Conservation (phyloP, 768 basidiomycete species). For the Mycena rosella region DNA sequence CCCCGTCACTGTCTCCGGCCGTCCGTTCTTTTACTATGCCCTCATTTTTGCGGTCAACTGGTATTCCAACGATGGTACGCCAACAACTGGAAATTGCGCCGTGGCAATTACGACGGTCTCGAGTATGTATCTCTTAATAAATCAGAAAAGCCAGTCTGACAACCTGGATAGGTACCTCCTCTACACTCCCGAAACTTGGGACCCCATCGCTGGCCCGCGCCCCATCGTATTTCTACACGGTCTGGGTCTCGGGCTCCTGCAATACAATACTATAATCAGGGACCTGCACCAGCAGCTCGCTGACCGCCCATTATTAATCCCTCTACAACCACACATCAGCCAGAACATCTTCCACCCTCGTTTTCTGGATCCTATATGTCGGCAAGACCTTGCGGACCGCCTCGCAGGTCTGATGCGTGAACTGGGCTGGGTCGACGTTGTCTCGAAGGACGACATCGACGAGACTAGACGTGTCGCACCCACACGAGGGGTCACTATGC, state of each 20-base stretch:
- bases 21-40: constrained; percentile 78
- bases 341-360: constrained; percentile 85
- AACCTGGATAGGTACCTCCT: constrained; percentile 71
- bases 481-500: constrained; percentile 72
- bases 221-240: constrained; percentile 92
- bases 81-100: constrained; percentile 55
- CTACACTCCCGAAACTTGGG: constrained; percentile 77
- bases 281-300: constrained; percentile 68
- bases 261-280: constrained; percentile 73
- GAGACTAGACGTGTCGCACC: constrained; percentile 31
- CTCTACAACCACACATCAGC: constrained; percentile 87
- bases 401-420: constrained; percentile 69
- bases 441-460: constrained; percentile 39
- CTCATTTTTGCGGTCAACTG: constrained; percentile 63
- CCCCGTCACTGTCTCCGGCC: constrained; percentile 66
- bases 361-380: constrained; percentile 79
- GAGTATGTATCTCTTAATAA: constrained; percentile 62
- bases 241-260: constrained; percentile 84
- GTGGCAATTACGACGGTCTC: constrained; percentile 70
- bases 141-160: constrained; percentile 11
- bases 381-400: constrained; percentile 67
- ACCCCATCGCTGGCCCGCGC: constrained; percentile 63
- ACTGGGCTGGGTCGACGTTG: constrained; percentile 71
- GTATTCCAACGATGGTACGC: constrained; percentile 59
- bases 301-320: constrained; percentile 80